Base-by-base conservation (phyloP, 2,329 filamentous ascomycete genomes). In the Chaetomium olivaceum region DNA sequence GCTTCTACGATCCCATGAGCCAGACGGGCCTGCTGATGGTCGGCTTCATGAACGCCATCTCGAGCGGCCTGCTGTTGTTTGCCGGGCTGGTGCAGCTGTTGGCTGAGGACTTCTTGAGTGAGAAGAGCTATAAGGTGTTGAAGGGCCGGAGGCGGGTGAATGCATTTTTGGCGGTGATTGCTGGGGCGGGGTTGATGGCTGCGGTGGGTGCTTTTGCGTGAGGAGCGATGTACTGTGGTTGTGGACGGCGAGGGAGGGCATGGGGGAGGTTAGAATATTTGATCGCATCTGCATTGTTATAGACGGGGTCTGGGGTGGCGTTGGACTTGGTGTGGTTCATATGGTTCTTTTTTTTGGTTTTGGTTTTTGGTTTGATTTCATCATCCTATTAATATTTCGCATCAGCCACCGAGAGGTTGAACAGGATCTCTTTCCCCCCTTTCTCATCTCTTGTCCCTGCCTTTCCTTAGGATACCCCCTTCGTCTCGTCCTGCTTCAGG, bases 1-100 rank as follows among this genome's bases (percentile, higher is more conserved):
- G 87, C 43, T 79, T 95, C 69, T 96, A 96, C 77, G 91, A 93
- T 70, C 92, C 92, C 1, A 84, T 86, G 71, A 92, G 89, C 72
- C 85, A 91, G 73, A 86, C 87, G 0, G 92, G 92, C 0, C 78
- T 96, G 57, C 79, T 96, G 29, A 89, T 94, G 79, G 92, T 96
- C 6, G 92, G 92, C 8, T 87, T 93, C 74, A 95, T 94, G 84
- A 96, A 96, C 73, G 91, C 91, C 48, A 90, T 96, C 60, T 93
- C 90, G 11, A 89, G 89, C 59, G 92, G 92, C 0, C 80, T 96
- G 59, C 77, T 96, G 31, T 81, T 96, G 3, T 96, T 94, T 74
- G 92, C 92, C 0, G 91, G 91, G 0, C 79, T 96, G 52, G 92
- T 96, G 4, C 91, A 96, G 78, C 82, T 96, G 23, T 82, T 96